Percentiles rank a stretch among this genome's conserved stretches.
Evolutionary conservation across 2,329 filamentous ascomycete species (phyloP).

Genomic region (Rhynchosporium secalis): DNA sequence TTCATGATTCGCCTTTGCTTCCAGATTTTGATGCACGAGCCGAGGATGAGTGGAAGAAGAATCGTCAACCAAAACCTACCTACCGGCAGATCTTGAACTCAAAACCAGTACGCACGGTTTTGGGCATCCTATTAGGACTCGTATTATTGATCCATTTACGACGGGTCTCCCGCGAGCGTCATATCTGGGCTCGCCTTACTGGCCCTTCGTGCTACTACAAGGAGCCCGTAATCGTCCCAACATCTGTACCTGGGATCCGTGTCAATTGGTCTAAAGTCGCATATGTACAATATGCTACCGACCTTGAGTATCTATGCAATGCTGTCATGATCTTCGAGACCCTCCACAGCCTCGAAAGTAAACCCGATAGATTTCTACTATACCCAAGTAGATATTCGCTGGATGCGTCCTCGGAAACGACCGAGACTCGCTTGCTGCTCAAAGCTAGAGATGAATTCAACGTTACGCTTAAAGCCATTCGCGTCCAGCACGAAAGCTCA

Average conservation of each 20-base stretch:
- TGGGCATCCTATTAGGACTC: constrained; percentile 8
- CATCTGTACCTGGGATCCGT: constrained; percentile 19
- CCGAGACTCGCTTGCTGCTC: constrained; percentile 42
- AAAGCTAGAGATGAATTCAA: constrained; percentile 48
- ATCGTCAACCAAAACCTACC: constrained; percentile 34
- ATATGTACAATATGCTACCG: constrained; percentile 52
- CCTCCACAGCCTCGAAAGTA: constrained; percentile 45
- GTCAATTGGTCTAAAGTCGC: constrained; percentile 49
- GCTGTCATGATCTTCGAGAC: constrained; percentile 52
- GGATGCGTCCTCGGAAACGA: constrained; percentile 40
- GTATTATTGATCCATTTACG: constrained; percentile 10
- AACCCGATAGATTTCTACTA: constrained; percentile 48
- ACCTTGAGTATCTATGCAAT: constrained; percentile 51
- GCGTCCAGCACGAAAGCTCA: constrained; percentile 43
- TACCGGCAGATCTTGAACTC: constrained; percentile 41
- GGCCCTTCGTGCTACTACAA: constrained; percentile 25
- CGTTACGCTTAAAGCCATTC: constrained; percentile 47
- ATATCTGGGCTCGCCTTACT: constrained; percentile 15
- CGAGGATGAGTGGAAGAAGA: constrained; percentile 6
- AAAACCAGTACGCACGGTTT: constrained; percentile 11
- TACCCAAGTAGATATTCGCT: constrained; percentile 42
- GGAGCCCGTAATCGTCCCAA: constrained; percentile 12
- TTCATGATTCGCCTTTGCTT: constrained; percentile 35
- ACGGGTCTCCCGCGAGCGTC: neutral
- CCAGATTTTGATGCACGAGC: constrained; percentile 17